phyloP scores from a whole-genome alignment of 495 filamentous ascomycete species.

The Aspergillus hancockii region DNA sequence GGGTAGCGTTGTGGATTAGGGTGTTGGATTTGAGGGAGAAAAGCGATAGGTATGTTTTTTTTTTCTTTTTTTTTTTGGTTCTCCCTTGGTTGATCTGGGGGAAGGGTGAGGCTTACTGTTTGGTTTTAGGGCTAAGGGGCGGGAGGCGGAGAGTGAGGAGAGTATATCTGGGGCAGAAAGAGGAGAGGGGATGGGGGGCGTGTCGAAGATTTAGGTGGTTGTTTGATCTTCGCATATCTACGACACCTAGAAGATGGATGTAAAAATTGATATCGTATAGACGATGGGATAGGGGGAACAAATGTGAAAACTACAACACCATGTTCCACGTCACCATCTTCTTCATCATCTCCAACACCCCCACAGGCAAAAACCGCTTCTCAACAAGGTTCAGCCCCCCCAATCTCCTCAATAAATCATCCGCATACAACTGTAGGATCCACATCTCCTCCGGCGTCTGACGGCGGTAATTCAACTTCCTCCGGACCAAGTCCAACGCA shows the following conservation, averaged over 20 bases:
- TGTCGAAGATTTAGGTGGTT: neutral
- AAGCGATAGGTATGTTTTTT: conserved; percentile 26
- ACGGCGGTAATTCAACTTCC: neutral
- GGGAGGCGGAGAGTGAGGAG: neutral
- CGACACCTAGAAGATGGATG: too few relatives aligned
- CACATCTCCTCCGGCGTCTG: conserved; percentile 42
- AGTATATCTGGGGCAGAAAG: neutral
- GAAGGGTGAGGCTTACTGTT: neutral
- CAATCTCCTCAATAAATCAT: conserved; percentile 49
- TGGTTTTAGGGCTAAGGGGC: neutral
- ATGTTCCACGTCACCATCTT: conserved; percentile 57
- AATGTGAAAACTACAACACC: conserved; percentile 26
- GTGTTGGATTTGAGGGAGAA: conserved; percentile 43
- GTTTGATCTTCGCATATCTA: too few relatives aligned
- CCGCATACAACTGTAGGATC: conserved; percentile 51
- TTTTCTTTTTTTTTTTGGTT: neutral
- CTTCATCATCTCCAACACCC: conserved; percentile 53
- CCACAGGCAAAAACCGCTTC: conserved; percentile 53
- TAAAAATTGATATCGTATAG: too few relatives aligned
- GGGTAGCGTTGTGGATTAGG: conserved; percentile 25
- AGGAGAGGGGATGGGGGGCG: neutral
- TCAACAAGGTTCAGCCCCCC: conserved; percentile 56
- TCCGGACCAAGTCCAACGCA: neutral
- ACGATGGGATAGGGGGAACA: too few relatives aligned
- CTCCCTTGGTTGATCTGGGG: neutral